Conservation (phyloP, 352 stramenopile species). For the Peronospora farinosa region DNA sequence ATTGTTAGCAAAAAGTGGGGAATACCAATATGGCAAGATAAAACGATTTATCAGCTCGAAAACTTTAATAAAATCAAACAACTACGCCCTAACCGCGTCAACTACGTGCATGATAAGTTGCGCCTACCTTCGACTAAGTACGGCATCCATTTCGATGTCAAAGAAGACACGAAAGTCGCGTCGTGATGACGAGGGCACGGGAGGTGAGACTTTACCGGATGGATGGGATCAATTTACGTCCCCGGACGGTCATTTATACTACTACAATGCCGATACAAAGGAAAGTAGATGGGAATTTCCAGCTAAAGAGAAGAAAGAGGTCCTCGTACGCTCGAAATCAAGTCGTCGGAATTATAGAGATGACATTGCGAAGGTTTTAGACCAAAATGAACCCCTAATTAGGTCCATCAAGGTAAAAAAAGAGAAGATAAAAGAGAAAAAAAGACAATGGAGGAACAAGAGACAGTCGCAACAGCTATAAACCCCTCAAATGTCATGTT, state of each 20-base stretch:
- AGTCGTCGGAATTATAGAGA: slow-evolving; percentile 2
- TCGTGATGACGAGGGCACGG: slow-evolving; percentile 4
- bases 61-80: no score
- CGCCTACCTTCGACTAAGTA: slow-evolving; percentile 1
- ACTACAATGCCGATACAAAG: slow-evolving; percentile 56
- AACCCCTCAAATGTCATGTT: slow-evolving; percentile 36
- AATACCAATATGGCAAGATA: no score
- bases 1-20: no score
- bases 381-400: slow-evolving; percentile 3
- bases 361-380: slow-evolving; percentile 7
- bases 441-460: slow-evolving; percentile 1
- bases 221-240: slow-evolving; percentile 54
- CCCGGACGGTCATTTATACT: slow-evolving; percentile 54
- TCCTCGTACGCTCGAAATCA: slow-evolving; percentile 2
- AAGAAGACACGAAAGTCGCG: slow-evolving; percentile 9
- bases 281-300: slow-evolving; percentile 63
- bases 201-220: background rate
- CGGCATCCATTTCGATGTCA: no score
- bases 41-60: no score
- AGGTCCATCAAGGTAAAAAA: background rate
- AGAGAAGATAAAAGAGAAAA: background rate
- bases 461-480: background rate
- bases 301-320: slow-evolving; percentile 13
- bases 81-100: no score
- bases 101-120: no score